These are phyloP conservation scores for Tylopilus rubrobrunneus DNA, from an alignment of 768 basidiomycete genomes.

Conservation along the genomic window DNA sequence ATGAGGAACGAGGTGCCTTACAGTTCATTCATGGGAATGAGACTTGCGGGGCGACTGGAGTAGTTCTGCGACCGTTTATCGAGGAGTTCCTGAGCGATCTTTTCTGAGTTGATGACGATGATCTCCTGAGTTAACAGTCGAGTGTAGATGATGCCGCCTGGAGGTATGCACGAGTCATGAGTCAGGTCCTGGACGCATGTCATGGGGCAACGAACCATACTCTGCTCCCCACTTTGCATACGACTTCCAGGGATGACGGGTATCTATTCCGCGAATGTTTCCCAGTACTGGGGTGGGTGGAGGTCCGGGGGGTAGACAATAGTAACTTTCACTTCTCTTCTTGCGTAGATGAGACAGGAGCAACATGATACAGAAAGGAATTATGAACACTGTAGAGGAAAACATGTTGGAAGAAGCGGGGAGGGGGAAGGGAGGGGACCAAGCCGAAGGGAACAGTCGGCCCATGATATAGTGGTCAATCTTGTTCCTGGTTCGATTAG, in stretches of 20 bases:
- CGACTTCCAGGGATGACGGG: conserved; percentile 18
- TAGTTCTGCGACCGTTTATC: conserved; percentile 21
- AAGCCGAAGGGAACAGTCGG: background rate
- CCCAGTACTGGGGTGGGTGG: conserved; percentile 18
- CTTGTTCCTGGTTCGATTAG: background rate
- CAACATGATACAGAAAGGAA: conserved; percentile 9
- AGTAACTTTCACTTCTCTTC: conserved; percentile 6
- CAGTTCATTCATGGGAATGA: conserved; percentile 18
- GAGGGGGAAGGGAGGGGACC: too few relatives aligned
- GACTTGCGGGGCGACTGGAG: conserved; percentile 20
- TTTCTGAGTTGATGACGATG: conserved; percentile 25
- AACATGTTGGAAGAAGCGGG: background rate
- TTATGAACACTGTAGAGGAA: background rate
- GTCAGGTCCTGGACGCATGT: background rate
- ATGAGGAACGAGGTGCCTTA: conserved; percentile 1
- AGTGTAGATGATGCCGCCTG: conserved; percentile 23
- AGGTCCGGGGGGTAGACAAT: conserved; percentile 21
- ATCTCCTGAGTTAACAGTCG: conserved; percentile 23
- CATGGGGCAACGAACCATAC: conserved; percentile 14
- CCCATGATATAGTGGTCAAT: background rate
- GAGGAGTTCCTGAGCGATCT: conserved; percentile 22
- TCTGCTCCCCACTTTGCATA: conserved; percentile 18
- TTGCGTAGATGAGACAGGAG: conserved; percentile 9
- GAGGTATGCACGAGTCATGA: background rate
- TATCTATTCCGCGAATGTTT: conserved; percentile 18